phyloP scores from a whole-genome alignment of 257 asterid species.

The Solanum virginianum region DNA sequence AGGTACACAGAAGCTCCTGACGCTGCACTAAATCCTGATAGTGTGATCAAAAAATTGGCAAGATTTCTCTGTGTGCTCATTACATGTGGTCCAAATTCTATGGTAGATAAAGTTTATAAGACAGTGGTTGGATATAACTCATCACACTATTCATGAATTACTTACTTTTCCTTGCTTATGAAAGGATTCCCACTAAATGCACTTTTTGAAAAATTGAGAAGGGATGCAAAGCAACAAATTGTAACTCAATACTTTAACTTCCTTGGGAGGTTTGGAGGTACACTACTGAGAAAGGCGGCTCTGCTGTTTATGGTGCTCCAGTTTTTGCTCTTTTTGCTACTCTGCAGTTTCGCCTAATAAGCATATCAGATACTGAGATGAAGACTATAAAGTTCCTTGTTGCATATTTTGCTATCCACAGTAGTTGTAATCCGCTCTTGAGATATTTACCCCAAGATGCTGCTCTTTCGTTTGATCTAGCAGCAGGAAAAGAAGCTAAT shows the following conservation, averaged over 20 bases:
- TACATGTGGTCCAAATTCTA: slow-evolving; percentile 40
- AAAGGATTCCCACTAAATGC: slow-evolving; percentile 78
- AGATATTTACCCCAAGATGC: slow-evolving; percentile 87
- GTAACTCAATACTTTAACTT: slow-evolving; percentile 62
- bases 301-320: slow-evolving; percentile 59
- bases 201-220: slow-evolving; percentile 56
- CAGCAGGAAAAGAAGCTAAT: slow-evolving; percentile 48
- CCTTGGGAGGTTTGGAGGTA: slow-evolving; percentile 39
- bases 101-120: slow-evolving; percentile 52
- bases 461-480: slow-evolving; percentile 71
- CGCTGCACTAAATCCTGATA: slow-evolving; percentile 35
- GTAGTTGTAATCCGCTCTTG: slow-evolving; percentile 73
- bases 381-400: slow-evolving; percentile 63
- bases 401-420: too few relatives aligned
- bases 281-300: slow-evolving; percentile 16
- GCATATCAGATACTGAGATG: slow-evolving; percentile 68
- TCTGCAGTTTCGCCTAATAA: slow-evolving; percentile 56
- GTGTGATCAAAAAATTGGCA: slow-evolving; percentile 58
- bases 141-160: slow-evolving; percentile 25
- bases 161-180: slow-evolving; percentile 56
- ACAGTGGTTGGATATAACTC: slow-evolving; percentile 29
- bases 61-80: slow-evolving; percentile 50
- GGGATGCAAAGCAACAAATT: slow-evolving; percentile 48
- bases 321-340: slow-evolving; percentile 73
- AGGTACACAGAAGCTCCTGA: slow-evolving; percentile 32